phyloP scores from a whole-genome alignment of 306 rosid genomes.

The Canavalia ensiformis region DNA sequence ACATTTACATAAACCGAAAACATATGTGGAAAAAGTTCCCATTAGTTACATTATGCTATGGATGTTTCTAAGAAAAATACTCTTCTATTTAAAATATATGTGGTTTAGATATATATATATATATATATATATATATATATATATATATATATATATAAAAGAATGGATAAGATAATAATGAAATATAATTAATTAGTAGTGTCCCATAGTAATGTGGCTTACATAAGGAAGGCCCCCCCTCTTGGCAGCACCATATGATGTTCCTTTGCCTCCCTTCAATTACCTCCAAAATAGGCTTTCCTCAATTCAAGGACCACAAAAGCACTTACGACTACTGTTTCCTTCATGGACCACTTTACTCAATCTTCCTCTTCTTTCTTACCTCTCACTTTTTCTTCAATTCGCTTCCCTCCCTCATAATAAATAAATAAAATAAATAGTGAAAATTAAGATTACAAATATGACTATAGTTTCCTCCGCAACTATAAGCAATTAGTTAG shows the following conservation, averaged over 20 bases:
- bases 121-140: background rate
- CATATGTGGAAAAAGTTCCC: no score
- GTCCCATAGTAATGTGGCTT: background rate
- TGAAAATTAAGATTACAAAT: background rate
- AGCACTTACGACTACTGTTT: conserved; percentile 55
- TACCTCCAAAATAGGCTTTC: conserved; percentile 59
- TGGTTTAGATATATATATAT: no score
- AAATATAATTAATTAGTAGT: conserved; percentile 17
- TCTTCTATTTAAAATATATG: no score
- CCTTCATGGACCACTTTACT: conserved; percentile 67
- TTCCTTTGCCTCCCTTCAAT: conserved; percentile 52
- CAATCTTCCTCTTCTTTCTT: conserved; percentile 14
- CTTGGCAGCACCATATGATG: conserved; percentile 31
- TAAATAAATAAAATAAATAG: background rate
- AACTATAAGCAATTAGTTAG: background rate
- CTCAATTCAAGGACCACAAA: conserved; percentile 74
- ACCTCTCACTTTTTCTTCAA: conserved; percentile 38
- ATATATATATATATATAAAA: background rate
- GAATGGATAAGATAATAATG: conserved; percentile 31
- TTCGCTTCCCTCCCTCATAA: background rate
- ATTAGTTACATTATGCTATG: no score
- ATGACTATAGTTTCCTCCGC: background rate
- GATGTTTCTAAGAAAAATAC: no score
- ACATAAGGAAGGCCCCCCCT: conserved; percentile 35
- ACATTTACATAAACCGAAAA: no score